phyloP scores from a whole-genome alignment of 257 asterid species.

The Forsythia suspensa region DNA sequence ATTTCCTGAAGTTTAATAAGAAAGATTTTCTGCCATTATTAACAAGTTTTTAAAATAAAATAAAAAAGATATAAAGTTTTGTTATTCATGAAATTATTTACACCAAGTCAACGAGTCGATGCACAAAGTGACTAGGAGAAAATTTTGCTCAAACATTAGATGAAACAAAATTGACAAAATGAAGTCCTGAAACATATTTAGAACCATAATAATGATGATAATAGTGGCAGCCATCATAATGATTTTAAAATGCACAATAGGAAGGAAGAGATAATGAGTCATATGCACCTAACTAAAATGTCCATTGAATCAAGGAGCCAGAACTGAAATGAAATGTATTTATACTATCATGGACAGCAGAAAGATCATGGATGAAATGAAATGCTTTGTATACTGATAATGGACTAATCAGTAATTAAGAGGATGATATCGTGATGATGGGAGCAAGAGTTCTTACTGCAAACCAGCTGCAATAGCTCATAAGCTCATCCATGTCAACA shows the following conservation, averaged over 20 bases:
- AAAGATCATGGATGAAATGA: constrained; percentile 21
- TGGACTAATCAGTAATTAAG: constrained; percentile 13
- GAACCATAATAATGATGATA: neutral
- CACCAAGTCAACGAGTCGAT: neutral
- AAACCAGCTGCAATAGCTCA: constrained; percentile 99
- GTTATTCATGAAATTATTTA: neutral
- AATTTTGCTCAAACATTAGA: constrained; percentile 12
- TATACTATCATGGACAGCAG: neutral
- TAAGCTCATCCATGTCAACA: constrained; percentile 88
- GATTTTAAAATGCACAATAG: constrained; percentile 1
- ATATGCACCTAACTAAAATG: neutral
- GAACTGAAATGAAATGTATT: neutral
- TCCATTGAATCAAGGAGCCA: constrained; percentile 5
- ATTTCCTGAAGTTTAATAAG: neutral
- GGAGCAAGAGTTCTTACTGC: constrained; percentile 66
- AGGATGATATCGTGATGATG: constrained; percentile 13
- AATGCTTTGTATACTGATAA: constrained; percentile 14
- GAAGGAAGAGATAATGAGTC: constrained; percentile 13
- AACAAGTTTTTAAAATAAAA: neutral
- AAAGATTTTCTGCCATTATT: neutral
- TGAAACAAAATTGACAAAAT: neutral
- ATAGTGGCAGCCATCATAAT: neutral
- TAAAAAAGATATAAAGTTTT: neutral
- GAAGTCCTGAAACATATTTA: neutral
- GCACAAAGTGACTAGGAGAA: neutral